Evolutionary conservation across 2,329 filamentous ascomycete genomes (phyloP), one percentile per base, ranked within the genome.

Genomic region (Pochonia chlamydosporia): DNA sequence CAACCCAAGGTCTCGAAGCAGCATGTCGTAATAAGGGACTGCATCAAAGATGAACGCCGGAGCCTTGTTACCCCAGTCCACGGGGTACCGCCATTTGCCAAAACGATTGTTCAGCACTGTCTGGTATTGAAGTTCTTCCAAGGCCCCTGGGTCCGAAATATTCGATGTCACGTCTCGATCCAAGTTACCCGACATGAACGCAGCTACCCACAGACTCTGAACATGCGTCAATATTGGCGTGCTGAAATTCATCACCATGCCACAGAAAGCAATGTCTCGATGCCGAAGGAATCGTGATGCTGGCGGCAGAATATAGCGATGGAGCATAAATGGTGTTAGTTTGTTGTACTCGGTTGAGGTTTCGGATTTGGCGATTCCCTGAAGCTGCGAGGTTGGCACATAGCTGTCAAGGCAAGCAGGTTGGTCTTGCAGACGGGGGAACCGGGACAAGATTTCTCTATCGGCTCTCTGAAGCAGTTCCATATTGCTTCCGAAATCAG

Each of bases 11-110:
- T 91, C 86, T 5, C 67, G 63, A 44, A 87, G 59, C 56, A 91
- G 62, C 56, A 82, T 57, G 61, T 89, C 85, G 20, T 87, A 61
- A 49, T 88, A 91, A 3, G 85, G 84, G 45, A 90, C 58, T 0
- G 75, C 75, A 63, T 91, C 87, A 58, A 90, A 89, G 16, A 86
- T 81, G 53, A 89, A 82, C 60, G 87, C 84, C 0, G 82, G 81
- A 47, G 75, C 70, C 57, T 71, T 72, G 20, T 66, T 69, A 2
- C 84, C 84, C 56, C 79, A 81, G 0, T 83, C 84, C 3, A 69
- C 74, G 1, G 82, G 79, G 55, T 85, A 85, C 20, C 85, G 73
- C 75, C 81, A 82, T 49, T 73, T 77, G 2, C 82, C 82, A 59
- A 83, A 91, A 35, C 84, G 78, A 5, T 74, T 79, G 56, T 83